Conservation (phyloP, 441 rosid species). For the Adansonia rubrostipa region DNA sequence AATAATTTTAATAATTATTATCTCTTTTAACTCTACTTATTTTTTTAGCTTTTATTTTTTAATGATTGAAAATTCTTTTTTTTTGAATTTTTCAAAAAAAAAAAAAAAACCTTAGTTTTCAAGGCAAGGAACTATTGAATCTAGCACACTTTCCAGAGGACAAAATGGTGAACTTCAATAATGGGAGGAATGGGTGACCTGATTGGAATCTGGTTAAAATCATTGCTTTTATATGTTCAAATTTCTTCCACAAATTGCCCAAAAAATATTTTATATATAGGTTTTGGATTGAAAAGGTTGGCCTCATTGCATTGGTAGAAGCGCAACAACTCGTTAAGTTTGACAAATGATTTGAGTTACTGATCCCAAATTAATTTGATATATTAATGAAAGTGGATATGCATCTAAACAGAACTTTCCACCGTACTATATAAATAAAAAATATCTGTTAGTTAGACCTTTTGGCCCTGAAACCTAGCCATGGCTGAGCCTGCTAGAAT, state of each 20-base stretch:
- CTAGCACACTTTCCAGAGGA: neutral
- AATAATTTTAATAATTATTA: too few relatives aligned
- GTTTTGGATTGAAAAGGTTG: slow-evolving; percentile 2
- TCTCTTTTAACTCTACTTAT: too few relatives aligned
- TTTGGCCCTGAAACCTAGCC: neutral
- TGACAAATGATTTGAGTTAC: neutral
- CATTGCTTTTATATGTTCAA: neutral
- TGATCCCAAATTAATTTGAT: neutral
- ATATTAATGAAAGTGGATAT: neutral
- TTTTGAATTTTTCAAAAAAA: too few relatives aligned
- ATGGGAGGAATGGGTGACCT: neutral
- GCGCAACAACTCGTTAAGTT: slow-evolving; percentile 3
- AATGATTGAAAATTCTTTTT: too few relatives aligned
- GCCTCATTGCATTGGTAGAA: slow-evolving; percentile 16
- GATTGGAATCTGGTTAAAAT: neutral
- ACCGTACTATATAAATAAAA: neutral
- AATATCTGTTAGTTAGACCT: neutral
- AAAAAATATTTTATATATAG: neutral
- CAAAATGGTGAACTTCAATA: neutral
- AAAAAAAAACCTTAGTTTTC: too few relatives aligned
- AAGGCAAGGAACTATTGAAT: neutral
- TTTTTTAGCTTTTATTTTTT: too few relatives aligned
- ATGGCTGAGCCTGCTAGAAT: neutral
- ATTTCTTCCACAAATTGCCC: neutral
- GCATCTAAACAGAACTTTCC: neutral